These are phyloP conservation scores for Thielaviopsis euricoi DNA, from an alignment of 2,329 filamentous ascomycete species.

Conservation along the genomic window DNA sequence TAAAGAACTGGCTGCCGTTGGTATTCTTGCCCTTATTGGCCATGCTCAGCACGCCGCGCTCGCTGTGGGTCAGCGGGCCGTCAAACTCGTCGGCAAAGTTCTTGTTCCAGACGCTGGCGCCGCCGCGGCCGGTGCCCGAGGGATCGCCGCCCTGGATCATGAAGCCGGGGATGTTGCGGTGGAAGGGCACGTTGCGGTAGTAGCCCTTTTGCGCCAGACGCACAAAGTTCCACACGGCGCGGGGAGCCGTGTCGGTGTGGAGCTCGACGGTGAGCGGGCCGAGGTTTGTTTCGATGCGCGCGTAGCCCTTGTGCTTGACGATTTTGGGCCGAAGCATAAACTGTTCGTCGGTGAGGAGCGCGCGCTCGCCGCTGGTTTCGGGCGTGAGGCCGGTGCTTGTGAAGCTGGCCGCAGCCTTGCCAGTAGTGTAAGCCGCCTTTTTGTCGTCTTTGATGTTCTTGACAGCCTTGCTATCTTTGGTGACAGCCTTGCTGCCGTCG, in stretches of 20 bases:
- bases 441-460: conserved; percentile 24
- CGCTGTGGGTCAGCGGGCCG: conserved; percentile 69
- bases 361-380: conserved; percentile 74
- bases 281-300: conserved; percentile 69
- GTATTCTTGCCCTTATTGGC: conserved; percentile 98
- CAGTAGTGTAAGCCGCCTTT: conserved; percentile 73
- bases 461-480: neutral
- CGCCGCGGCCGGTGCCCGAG: conserved; percentile 80
- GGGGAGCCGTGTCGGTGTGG: conserved; percentile 77
- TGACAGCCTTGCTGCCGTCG: conserved; percentile 14
- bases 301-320: conserved; percentile 82
- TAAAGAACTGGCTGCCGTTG: conserved; percentile 89
- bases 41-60: conserved; percentile 73
- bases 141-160: conserved; percentile 98
- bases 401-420: conserved; percentile 80
- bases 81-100: conserved; percentile 91
- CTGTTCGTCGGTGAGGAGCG: conserved; percentile 80
- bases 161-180: conserved; percentile 87
- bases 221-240: conserved; percentile 94
- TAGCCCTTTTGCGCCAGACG: conserved; percentile 77
- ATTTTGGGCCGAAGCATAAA: conserved; percentile 87
- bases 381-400: conserved; percentile 89
- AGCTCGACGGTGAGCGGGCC: conserved; percentile 81
- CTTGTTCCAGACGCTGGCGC: conserved; percentile 81
- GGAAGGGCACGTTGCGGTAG: conserved; percentile 70